Percentiles rank a stretch among this genome's conserved stretches.
Evolutionary conservation across 768 basidiomycete genomes (phyloP).

Genomic region (Tylopilus subfusipes): DNA sequence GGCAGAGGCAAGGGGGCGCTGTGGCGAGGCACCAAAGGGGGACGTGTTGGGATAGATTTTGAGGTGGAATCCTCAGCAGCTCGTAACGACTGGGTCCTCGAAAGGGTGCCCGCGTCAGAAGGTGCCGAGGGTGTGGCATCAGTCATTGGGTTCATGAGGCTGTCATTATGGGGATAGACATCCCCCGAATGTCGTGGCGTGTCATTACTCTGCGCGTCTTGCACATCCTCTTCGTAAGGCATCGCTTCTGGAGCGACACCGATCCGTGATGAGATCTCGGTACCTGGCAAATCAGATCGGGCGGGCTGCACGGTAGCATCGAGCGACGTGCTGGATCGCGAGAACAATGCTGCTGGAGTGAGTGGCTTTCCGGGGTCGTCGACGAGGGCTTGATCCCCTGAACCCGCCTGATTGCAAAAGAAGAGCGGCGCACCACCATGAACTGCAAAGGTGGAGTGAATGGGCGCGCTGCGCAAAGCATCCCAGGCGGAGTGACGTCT

Average conservation of each 20-base stretch:
- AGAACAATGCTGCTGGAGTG: slow-evolving; percentile 15
- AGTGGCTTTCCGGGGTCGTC: slow-evolving; percentile 5
- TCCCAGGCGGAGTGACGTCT: slow-evolving; percentile 27
- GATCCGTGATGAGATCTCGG: slow-evolving; percentile 8
- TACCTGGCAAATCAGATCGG: background rate
- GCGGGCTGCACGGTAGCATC: slow-evolving; percentile 9
- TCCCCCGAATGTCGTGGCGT: slow-evolving; percentile 13
- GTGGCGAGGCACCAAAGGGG: slow-evolving; percentile 7
- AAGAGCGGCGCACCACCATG: slow-evolving; percentile 9
- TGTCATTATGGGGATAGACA: slow-evolving; percentile 8
- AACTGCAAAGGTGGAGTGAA: slow-evolving; percentile 11
- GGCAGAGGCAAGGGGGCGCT: slow-evolving; percentile 19
- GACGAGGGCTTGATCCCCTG: background rate
- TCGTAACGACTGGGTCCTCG: background rate
- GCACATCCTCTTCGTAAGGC: slow-evolving; percentile 5
- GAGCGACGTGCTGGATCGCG: slow-evolving; percentile 9
- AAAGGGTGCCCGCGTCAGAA: background rate
- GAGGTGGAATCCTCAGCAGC: background rate
- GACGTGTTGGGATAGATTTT: slow-evolving; percentile 1
- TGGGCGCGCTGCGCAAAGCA: slow-evolving; percentile 4
- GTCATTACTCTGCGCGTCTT: slow-evolving; percentile 10
- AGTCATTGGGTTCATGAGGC: slow-evolving; percentile 2
- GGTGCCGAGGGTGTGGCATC: background rate
- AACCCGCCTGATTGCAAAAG: slow-evolving; percentile 9
- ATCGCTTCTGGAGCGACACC: background rate